A percentile compares a stretch with the other conserved stretches of the same genome.
These are phyloP conservation scores for Kernera saxatilis DNA, from an alignment of 345 rosid genomes.

Conservation along the genomic window DNA sequence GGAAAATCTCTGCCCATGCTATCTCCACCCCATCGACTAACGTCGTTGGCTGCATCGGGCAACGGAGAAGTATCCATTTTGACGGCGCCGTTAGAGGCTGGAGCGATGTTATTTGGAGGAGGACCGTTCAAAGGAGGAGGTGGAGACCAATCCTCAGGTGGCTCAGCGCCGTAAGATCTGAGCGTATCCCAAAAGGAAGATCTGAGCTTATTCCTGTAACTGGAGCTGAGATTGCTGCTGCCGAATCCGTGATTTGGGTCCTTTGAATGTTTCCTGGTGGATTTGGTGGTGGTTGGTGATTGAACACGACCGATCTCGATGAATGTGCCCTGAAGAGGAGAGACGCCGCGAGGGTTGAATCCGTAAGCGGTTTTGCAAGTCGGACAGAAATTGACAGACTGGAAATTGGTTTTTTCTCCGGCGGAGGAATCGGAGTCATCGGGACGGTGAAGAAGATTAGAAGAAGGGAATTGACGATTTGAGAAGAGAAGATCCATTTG, in stretches of 20 bases:
- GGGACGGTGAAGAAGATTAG: constrained; percentile 36
- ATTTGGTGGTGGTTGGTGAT: constrained; percentile 19
- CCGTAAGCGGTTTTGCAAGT: constrained; percentile 84
- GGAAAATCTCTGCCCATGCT: constrained; percentile 85
- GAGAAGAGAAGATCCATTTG: constrained; percentile 83
- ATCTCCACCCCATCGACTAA: constrained; percentile 77
- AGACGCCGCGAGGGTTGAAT: constrained; percentile 53
- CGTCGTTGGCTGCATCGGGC: constrained; percentile 30
- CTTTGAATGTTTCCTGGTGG: constrained; percentile 26
- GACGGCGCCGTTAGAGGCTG: constrained; percentile 60
- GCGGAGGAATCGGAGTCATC: constrained; percentile 16
- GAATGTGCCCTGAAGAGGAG: constrained; percentile 88
- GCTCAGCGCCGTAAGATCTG: constrained; percentile 61
- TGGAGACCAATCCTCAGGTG: constrained; percentile 64
- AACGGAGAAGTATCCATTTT: constrained; percentile 47
- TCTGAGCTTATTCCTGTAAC: constrained; percentile 38
- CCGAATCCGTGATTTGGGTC: constrained; percentile 28
- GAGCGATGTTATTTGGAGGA: constrained; percentile 42
- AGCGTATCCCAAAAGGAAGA: constrained; percentile 72
- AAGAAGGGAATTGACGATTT: constrained; percentile 41
- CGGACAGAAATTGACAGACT: constrained; percentile 81
- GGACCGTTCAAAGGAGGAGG: constrained; percentile 56
- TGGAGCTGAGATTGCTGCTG: not conserved
- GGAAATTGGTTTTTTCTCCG: constrained; percentile 28
- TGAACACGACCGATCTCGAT: constrained; percentile 62